These are phyloP conservation scores for Trichoderma sp. DNA, from an alignment of 2,329 filamentous ascomycete species.

Conservation along the genomic window DNA sequence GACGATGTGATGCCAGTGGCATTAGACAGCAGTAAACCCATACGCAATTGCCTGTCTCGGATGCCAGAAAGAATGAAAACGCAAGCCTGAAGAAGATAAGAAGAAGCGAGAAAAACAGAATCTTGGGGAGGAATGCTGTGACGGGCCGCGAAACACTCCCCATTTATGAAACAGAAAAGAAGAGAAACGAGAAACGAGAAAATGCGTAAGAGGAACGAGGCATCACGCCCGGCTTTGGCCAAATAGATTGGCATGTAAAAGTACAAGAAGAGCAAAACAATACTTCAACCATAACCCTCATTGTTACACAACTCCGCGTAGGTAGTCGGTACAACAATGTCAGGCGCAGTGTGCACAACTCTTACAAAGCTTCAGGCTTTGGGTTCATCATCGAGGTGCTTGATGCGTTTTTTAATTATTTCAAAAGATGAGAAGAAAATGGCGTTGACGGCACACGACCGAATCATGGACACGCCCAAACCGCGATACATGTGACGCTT, in stretches of 20 bases:
- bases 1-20: not conserved
- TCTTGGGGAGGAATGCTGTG: not conserved
- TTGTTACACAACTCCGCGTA: not conserved
- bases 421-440: conserved; percentile 92
- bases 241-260: not conserved
- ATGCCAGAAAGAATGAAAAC: not conserved
- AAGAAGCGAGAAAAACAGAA: not conserved
- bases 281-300: not conserved
- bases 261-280: not conserved
- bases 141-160: not conserved
- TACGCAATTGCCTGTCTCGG: not conserved
- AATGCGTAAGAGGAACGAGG: not conserved
- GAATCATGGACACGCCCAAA: conserved; percentile 79
- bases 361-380: not conserved
- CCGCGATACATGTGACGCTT: conserved; percentile 80
- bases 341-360: not conserved
- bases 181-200: not conserved
- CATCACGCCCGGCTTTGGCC: not conserved
- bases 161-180: not conserved
- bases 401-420: conserved; percentile 73
- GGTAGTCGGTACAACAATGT: not conserved
- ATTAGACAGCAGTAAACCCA: not conserved
- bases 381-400: conserved; percentile 53
- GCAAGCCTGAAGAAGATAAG: not conserved
- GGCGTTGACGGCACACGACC: conserved; percentile 81